phyloP scores from a whole-genome alignment of 2,329 filamentous ascomycete genomes.

The Furcasterigmium furcatum region DNA sequence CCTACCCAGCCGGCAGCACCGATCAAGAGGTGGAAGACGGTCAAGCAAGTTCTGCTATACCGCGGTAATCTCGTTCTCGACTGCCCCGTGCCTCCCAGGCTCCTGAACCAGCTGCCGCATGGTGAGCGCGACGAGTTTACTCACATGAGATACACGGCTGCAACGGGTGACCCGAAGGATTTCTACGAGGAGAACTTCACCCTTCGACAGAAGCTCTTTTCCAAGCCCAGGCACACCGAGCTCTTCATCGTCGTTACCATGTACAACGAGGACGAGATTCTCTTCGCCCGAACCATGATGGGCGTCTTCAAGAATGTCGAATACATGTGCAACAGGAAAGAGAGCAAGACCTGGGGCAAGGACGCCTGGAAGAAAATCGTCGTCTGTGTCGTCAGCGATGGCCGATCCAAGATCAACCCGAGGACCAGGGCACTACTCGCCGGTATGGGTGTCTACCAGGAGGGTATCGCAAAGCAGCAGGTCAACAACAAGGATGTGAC shows the following conservation, averaged over 20 bases:
- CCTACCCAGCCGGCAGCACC: constrained; percentile 38
- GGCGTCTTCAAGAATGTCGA: constrained; percentile 99
- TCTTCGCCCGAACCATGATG: constrained; percentile 93
- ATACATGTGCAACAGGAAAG: constrained; percentile 91
- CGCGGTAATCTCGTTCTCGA: constrained; percentile 95
- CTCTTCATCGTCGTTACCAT: constrained; percentile 96
- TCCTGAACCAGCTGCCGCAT: constrained; percentile 85
- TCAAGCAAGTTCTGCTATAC: constrained; percentile 97
- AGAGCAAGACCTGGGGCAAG: constrained; percentile 97
- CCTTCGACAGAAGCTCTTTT: constrained; percentile 85
- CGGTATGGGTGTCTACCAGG: constrained; percentile 94
- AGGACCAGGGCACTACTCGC: constrained; percentile 86
- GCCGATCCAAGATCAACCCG: constrained; percentile 93
- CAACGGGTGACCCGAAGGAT: constrained; percentile 86
- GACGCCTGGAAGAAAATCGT: constrained; percentile 99
- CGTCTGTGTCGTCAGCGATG: constrained; percentile 94
- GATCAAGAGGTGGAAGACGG: constrained; percentile 94
- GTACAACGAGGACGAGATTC: constrained; percentile 98
- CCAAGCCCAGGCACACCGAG: constrained; percentile 88
- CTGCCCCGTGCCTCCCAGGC: constrained; percentile 85
- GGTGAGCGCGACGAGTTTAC: constrained; percentile 90
- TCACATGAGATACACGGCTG: constrained; percentile 90
- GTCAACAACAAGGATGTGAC: constrained; percentile 96
- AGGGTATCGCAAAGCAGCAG: constrained; percentile 97
- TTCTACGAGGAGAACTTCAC: constrained; percentile 91